These are phyloP conservation scores for Pyricularia pennisetigena DNA, from an alignment of 2,329 filamentous ascomycete species.

Conservation along the genomic window DNA sequence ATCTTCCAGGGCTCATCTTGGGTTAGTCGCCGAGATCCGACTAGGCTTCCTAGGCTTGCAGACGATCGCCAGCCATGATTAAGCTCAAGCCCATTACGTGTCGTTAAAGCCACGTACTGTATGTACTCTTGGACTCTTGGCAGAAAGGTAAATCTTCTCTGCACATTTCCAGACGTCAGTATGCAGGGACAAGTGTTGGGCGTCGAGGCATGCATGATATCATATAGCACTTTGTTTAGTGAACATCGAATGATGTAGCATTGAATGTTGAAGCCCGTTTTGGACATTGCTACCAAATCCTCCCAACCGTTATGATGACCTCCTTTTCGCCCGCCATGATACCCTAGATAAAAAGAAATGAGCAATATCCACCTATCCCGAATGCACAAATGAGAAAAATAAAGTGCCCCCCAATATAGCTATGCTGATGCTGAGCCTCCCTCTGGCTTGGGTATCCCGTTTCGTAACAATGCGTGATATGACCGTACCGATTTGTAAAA, in stretches of 20 bases:
- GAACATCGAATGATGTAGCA: background rate
- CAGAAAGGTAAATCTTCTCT: background rate
- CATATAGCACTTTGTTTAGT: background rate
- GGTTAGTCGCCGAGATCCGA: background rate
- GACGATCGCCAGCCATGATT: background rate
- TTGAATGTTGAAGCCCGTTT: background rate
- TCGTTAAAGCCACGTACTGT: background rate
- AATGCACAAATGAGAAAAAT: background rate
- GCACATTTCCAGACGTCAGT: background rate
- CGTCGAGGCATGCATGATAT: background rate
- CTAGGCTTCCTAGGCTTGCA: background rate
- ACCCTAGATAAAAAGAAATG: background rate
- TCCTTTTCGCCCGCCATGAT: background rate
- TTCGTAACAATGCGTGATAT: background rate
- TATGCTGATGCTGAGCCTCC: background rate
- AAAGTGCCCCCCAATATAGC: background rate
- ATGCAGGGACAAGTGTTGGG: background rate
- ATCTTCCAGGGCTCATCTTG: background rate
- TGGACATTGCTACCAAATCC: background rate
- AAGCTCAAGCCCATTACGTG: background rate
- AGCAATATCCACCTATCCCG: background rate
- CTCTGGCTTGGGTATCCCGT: conserved; percentile 1
- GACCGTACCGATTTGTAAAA: background rate
- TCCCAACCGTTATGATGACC: background rate
- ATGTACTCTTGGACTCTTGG: background rate